Evolutionary conservation across 2,329 filamentous ascomycete species (phyloP), one percentile per base, ranked within the genome.

Genomic region (Aspergillus ochraceoroseus): DNA sequence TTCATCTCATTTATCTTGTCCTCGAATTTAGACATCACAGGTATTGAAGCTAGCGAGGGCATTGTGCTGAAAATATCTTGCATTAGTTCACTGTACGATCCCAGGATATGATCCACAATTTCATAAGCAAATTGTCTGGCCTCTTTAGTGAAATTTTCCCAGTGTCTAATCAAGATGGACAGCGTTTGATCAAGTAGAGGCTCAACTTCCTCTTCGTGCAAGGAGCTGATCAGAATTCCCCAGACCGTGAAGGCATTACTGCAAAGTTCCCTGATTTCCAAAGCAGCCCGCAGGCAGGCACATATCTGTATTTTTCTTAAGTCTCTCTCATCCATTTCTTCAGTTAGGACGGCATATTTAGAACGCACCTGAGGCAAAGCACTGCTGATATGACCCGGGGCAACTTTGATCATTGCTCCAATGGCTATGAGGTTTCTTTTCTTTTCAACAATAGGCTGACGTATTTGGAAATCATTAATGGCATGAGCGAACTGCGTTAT

Each of bases 111-210:
- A 7, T 72, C 67, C 15, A 96, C 71, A 48, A 88, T 72, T 11
- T 74, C 67, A 44, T 78, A 72, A 2, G 82, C 83, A 39, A 73
- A 71, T 3, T 73, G 56, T 47, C 77, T 79, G 1, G 82, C 82
- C 2, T 70, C 61, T 3, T 74, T 68, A 14, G 81, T 79, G 41
- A 96, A 81, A 2, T 55, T 64, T 3, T 60, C 50, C 92, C 92
- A 98, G 56, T 92, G 83, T 51, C 83, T 81, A 15, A 84, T 81
- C 33, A 96, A 80, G 27, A 95, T 79, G 38, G 89, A 88, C 51
- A 96, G 87, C 0, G 89, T 94, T 43, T 90, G 88, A 58, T 95
- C 88, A 6, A 96, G 70, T 25, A 95, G 74, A 17, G 79, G 74
- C 49, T 84, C 82, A 4, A 95, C 74, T 56, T 95, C 89, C 15